Conservation (phyloP, 208 protist species). For the Trypanosomatidae sp. region DNA sequence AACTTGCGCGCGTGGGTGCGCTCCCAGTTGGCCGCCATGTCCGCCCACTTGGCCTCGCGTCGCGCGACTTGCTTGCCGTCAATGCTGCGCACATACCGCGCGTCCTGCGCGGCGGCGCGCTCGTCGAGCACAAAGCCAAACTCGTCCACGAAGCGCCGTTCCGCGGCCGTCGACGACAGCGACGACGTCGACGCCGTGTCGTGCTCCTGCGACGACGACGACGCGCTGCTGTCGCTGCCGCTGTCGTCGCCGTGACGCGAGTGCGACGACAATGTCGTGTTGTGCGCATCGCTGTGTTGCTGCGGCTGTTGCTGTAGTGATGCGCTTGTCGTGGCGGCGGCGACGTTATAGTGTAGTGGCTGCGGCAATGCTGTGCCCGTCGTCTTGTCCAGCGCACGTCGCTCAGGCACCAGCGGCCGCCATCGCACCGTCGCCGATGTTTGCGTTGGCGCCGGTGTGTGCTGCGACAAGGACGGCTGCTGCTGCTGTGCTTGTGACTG, state of each 20-base stretch:
- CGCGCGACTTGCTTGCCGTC: constrained; percentile 54
- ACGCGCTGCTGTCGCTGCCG: background rate
- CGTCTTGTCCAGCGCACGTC: no score
- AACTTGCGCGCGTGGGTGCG: constrained; percentile 51
- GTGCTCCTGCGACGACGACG: background rate
- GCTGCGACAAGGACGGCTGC: no score
- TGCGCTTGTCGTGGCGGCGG: background rate
- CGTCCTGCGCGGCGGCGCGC: constrained; percentile 32
- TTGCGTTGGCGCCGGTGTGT: no score
- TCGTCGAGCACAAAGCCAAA: constrained; percentile 84
- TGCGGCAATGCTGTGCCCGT: no score
- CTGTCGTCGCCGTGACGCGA: background rate
- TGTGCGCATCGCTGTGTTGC: constrained; percentile 2
- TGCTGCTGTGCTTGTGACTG: no score
- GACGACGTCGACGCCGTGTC: background rate
- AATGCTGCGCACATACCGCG: constrained; percentile 46
- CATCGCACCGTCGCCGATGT: no score
- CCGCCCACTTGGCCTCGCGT: constrained; percentile 82
- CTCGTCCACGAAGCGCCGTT: constrained; percentile 76
- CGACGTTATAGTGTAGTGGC: background rate
- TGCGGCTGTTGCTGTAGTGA: background rate
- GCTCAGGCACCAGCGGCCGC: no score
- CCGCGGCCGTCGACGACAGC: constrained; percentile 12
- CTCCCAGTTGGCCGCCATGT: constrained; percentile 81
- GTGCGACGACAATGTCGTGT: background rate